Percentiles rank a stretch among this genome's conserved stretches.
These are phyloP conservation scores for Erodium moschatum DNA, from an alignment of 441 rosid species.

Conservation along the genomic window DNA sequence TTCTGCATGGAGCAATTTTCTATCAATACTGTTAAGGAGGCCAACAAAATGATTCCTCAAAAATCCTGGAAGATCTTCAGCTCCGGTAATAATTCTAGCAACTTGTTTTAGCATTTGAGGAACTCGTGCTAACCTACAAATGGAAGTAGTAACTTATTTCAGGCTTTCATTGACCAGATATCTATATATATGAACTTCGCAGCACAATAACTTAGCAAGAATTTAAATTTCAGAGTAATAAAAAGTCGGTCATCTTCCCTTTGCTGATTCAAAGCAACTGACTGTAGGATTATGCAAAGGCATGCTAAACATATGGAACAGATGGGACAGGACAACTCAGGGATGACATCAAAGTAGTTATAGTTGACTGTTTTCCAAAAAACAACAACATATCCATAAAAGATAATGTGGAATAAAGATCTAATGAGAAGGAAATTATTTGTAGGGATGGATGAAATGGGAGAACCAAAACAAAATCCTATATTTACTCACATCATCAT, in stretches of 20 bases:
- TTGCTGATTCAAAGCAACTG: background rate
- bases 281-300: background rate
- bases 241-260: background rate
- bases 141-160: slow-evolving; percentile 17
- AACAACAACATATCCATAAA: background rate
- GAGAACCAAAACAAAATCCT: background rate
- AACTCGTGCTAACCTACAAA: slow-evolving; percentile 68
- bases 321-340: background rate
- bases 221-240: slow-evolving; percentile 7
- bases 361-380: background rate
- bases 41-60: slow-evolving; percentile 96
- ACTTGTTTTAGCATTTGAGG: slow-evolving; percentile 79
- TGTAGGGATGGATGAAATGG: slow-evolving; percentile 5
- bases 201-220: slow-evolving; percentile 6
- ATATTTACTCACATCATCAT: slow-evolving; percentile 2
- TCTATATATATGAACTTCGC: background rate
- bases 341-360: background rate
- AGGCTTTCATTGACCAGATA: background rate
- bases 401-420: background rate
- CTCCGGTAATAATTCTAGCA: slow-evolving; percentile 66
- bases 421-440: background rate
- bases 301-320: slow-evolving; percentile 6
- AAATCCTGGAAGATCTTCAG: slow-evolving; percentile 79
- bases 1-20: slow-evolving; percentile 88
- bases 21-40: slow-evolving; percentile 89